Evolutionary conservation across 768 basidiomycete genomes (phyloP).

Genomic region (Rhodotorula sphaerocarpa): DNA sequence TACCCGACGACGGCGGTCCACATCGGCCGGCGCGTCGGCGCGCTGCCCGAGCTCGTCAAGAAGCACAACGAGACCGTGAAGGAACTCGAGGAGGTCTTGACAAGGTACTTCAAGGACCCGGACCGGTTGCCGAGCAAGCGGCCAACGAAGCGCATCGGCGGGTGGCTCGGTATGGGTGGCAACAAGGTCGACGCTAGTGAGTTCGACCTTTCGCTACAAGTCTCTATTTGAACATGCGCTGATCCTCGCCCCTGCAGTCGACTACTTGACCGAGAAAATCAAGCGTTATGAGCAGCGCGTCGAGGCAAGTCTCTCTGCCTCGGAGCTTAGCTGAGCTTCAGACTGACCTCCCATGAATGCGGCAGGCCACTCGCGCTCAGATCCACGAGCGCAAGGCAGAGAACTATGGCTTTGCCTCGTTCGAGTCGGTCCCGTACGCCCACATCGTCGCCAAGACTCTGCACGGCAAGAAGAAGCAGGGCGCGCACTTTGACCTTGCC

Average conservation of each 20-base stretch:
- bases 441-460: conserved; percentile 73
- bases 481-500: conserved; percentile 62
- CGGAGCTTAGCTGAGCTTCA: conserved; percentile 34
- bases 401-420: conserved; percentile 70
- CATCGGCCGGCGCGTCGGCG: conserved; percentile 76
- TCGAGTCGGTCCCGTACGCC: conserved; percentile 64
- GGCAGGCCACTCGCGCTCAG: conserved; percentile 49
- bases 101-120: conserved; percentile 71
- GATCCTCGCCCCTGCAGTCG: conserved; percentile 65
- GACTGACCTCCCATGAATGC: conserved; percentile 52
- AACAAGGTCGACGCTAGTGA: conserved; percentile 49
- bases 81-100: conserved; percentile 78
- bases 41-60: conserved; percentile 81
- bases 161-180: conserved; percentile 73
- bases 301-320: conserved; percentile 48
- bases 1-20: conserved; percentile 88
- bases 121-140: conserved; percentile 70
- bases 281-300: conserved; percentile 48
- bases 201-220: background rate
- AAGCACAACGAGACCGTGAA: conserved; percentile 90
- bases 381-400: conserved; percentile 48
- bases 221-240: too few species aligned
- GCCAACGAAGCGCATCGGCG: conserved; percentile 71
- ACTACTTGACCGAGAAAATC: conserved; percentile 57
- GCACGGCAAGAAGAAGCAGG: conserved; percentile 61